A percentile compares a stretch with the other conserved stretches of the same genome.
phyloP scores from a whole-genome alignment of 345 rosid species.

The Dimocarpus longan region DNA sequence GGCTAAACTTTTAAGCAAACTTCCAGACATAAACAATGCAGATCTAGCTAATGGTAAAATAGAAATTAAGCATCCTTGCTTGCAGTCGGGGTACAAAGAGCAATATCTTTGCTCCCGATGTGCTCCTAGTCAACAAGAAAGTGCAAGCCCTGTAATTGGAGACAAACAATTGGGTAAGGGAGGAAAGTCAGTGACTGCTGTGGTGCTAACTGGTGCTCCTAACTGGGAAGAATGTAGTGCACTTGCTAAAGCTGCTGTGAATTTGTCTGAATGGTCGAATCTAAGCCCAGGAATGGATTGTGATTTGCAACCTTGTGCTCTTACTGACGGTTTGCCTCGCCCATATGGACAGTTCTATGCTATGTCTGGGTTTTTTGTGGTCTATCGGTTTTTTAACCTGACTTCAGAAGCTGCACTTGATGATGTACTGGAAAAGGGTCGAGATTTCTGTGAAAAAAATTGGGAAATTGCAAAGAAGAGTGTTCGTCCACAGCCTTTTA shows the following conservation, averaged over 20 bases:
- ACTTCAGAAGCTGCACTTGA: slow-evolving; percentile 84
- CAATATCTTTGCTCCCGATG: slow-evolving; percentile 75
- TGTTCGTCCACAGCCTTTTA: slow-evolving; percentile 93
- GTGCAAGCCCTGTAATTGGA: slow-evolving; percentile 45
- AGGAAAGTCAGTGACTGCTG: slow-evolving; percentile 60
- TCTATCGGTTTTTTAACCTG: slow-evolving; percentile 82
- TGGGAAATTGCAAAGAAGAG: slow-evolving; percentile 85
- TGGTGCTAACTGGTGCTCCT: slow-evolving; percentile 84
- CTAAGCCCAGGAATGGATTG: slow-evolving; percentile 71
- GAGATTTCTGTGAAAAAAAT: slow-evolving; percentile 73
- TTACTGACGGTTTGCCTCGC: slow-evolving; percentile 68
- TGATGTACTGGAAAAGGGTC: slow-evolving; percentile 89
- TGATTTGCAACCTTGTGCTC: slow-evolving; percentile 91
- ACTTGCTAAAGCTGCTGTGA: slow-evolving; percentile 77
- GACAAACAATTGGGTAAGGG: slow-evolving; percentile 43
- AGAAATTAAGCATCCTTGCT: slow-evolving; percentile 88
- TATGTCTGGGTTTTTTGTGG: slow-evolving; percentile 93
- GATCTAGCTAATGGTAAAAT: slow-evolving; percentile 56
- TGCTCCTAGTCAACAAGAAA: slow-evolving; percentile 45
- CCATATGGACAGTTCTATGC: slow-evolving; percentile 93
- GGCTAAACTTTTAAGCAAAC: slow-evolving; percentile 50
- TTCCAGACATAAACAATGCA: slow-evolving; percentile 43
- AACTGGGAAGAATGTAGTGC: slow-evolving; percentile 82
- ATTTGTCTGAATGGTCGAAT: slow-evolving; percentile 89
- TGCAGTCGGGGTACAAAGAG: slow-evolving; percentile 81